These are phyloP conservation scores for Lunasporangiospora selenospora DNA, from an alignment of 192 early-diverging fungal genomes.

Conservation along the genomic window DNA sequence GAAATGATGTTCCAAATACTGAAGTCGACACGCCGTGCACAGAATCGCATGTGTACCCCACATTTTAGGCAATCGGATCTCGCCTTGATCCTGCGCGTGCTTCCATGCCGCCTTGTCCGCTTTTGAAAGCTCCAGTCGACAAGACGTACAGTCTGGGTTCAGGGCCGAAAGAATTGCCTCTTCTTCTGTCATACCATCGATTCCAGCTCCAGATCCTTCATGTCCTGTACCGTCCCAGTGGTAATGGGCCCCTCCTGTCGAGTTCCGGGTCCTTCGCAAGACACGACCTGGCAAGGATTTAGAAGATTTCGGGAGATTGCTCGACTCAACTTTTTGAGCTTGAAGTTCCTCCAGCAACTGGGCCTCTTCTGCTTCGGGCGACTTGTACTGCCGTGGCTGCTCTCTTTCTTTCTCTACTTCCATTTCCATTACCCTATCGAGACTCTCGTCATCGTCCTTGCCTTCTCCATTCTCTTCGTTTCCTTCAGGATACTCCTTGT, in stretches of 20 bases:
- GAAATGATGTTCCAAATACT: slow-evolving; percentile 31
- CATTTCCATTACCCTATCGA: too few species aligned
- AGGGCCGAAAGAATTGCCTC: too few species aligned
- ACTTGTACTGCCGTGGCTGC: too few species aligned
- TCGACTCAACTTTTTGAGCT: slow-evolving; percentile 38
- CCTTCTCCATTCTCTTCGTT: not conserved
- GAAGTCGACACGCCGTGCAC: slow-evolving; percentile 21
- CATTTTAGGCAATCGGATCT: slow-evolving; percentile 27
- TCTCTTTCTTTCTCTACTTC: slow-evolving; percentile 9
- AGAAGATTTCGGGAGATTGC: slow-evolving; percentile 33
- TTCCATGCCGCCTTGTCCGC: slow-evolving; percentile 30
- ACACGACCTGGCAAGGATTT: slow-evolving; percentile 43
- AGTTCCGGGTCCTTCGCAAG: slow-evolving; percentile 15
- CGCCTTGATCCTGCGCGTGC: slow-evolving; percentile 14
- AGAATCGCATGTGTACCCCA: slow-evolving; percentile 36
- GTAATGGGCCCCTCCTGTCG: too few species aligned
- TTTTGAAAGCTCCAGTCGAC: slow-evolving; percentile 29
- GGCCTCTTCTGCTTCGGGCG: not conserved
- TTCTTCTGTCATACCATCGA: too few species aligned
- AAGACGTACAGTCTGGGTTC: slow-evolving; percentile 41
- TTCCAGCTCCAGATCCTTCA: too few species aligned
- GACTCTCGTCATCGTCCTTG: not conserved
- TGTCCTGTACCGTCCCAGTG: too few species aligned
- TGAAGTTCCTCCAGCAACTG: slow-evolving; percentile 10
- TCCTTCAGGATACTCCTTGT: not conserved